Evolutionary conservation across 2,329 filamentous ascomycete species (phyloP), one percentile per base, ranked within the genome.

Genomic region (Trichoderma endophyticum): DNA sequence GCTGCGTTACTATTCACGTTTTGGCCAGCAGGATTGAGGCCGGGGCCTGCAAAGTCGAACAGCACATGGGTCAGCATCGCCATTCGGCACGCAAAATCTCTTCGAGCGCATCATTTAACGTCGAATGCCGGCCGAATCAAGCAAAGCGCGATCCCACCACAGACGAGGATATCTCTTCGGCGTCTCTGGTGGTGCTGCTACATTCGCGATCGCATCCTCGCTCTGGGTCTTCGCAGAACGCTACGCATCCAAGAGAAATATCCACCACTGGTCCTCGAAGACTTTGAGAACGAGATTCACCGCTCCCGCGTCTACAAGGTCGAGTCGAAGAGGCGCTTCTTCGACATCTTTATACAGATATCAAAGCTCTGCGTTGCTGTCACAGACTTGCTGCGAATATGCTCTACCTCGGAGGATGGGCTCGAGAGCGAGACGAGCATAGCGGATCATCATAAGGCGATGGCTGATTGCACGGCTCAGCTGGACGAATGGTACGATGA

Each of bases 141-240:
- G 66, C 39, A 32, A 6, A 32, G 1, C 11, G 9, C 43, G 8
- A 43, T 77, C 79, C 6, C 80, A 9, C 18, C 84, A 12, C 87
- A 87, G 14, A 65, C 69, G 14, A 43, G 62, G n/a, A 65, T 51
- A 18, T 36, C 48, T 14, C 61, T 70, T 34, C 57, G 69, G 76
- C 80, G 86, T 0, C 77, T 88, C 5, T 87, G 86, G 86, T 87
- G 86, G 86, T 86, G 84, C 72, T 86, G 86, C 71, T 80, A 87
- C 43, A 78, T 87, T 12, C 83, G 86, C 21, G 86, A 88, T 75
- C 81, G 85, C 51, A 83, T 86, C 56, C 74, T 88, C 51, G 80
- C 83, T 5, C 80, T 88, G 9, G 83, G 84, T 4, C 79, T 87
- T 60, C 82, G 85, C 14, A 81, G 85, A 15, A 81, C 81, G 62